Conservation (phyloP, 257 asterid species). For the Capsicum pubescens region DNA sequence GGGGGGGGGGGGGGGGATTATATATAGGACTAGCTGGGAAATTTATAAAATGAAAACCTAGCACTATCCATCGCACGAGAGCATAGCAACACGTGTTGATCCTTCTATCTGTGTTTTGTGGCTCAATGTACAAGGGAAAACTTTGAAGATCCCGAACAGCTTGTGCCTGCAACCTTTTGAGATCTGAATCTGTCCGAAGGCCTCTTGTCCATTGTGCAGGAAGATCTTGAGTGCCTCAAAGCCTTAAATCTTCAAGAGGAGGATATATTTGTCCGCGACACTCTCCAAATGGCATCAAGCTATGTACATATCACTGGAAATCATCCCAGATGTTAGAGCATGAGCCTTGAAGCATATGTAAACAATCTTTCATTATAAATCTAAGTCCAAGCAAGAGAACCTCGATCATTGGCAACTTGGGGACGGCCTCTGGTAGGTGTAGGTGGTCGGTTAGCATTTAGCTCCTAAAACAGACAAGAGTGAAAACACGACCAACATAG, state of each 20-base stretch:
- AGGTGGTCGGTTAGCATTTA: constrained; percentile 90
- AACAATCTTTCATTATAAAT: constrained; percentile 44
- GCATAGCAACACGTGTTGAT: constrained; percentile 34
- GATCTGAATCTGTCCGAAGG: constrained; percentile 29
- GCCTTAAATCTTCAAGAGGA: constrained; percentile 38
- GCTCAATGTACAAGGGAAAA: constrained; percentile 56
- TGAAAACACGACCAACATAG: not conserved
- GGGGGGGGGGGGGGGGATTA: not conserved
- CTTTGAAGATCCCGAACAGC: constrained; percentile 36
- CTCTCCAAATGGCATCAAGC: constrained; percentile 54
- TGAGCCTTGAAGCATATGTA: constrained; percentile 45
- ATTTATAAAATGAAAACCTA: constrained; percentile 34
- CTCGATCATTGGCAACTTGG: constrained; percentile 83
- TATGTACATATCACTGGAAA: constrained; percentile 70
- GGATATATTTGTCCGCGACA: constrained; percentile 35
- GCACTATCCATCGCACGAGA: constrained; percentile 39
- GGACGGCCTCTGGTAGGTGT: constrained; percentile 99
- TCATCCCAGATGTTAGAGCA: constrained; percentile 64
- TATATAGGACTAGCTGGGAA: constrained; percentile 31
- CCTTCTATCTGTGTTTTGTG: constrained; percentile 43
- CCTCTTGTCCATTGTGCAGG: constrained; percentile 26
- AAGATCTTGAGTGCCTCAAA: constrained; percentile 33
- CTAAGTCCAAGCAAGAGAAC: constrained; percentile 97
- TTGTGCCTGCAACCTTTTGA: constrained; percentile 25
- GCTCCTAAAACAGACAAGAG: constrained; percentile 61